Percentiles rank a stretch among this genome's conserved stretches.
Evolutionary conservation across 345 rosid genomes (phyloP).

Genomic region (Gossypium herbaceum): DNA sequence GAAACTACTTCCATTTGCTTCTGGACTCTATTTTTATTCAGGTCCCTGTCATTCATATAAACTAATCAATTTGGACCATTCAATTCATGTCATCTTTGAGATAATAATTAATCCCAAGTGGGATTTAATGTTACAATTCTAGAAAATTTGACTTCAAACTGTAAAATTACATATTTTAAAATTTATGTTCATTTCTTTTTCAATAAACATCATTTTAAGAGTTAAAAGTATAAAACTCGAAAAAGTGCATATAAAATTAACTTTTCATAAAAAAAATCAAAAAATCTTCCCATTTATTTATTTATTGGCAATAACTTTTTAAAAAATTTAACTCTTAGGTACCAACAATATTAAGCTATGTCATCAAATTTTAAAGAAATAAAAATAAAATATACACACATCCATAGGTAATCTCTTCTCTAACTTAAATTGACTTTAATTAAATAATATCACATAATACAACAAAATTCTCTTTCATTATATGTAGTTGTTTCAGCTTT

Average conservation of each 20-base stretch:
- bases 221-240: not conserved
- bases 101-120: not conserved
- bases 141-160: conserved; percentile 13
- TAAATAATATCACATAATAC: no score
- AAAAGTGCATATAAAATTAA: conserved; percentile 24
- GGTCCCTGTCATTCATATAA: conserved; percentile 23
- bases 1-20: no score
- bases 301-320: no score
- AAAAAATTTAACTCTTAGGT: no score
- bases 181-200: conserved; percentile 14
- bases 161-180: not conserved
- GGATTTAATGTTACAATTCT: conserved; percentile 7
- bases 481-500: no score
- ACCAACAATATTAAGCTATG: no score
- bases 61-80: conserved; percentile 27
- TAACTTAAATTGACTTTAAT: no score
- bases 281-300: no score
- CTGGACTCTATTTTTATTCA: not conserved
- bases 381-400: no score
- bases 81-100: conserved; percentile 1
- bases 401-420: no score
- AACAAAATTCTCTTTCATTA: no score
- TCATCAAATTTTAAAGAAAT: no score
- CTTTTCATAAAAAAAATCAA: not conserved
- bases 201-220: not conserved